Evolutionary conservation across 148 eudicot genomes (phyloP), one percentile per base, ranked within the genome.

Genomic region (Cornus suecica): DNA sequence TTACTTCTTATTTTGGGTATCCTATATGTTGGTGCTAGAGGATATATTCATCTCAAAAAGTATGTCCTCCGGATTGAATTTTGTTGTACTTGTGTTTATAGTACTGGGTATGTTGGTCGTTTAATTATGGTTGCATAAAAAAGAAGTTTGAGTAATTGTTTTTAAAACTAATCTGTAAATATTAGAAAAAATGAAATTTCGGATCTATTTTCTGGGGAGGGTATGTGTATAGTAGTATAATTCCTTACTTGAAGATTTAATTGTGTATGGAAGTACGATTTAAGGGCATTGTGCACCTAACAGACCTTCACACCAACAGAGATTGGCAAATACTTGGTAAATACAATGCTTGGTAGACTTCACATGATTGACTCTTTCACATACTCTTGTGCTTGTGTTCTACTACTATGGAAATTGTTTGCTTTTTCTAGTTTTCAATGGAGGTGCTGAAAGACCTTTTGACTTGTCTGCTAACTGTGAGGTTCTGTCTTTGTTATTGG

Each of bases 1-100:
- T 11, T 71, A n/a, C 18, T 71, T 54, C 31, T 71, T 20, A 18
- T 54, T 71, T 30, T 71, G n/a, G 64, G 65, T 29, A 26, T 56
- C 65, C 29, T 24, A 24, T 42, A 9, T 5, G 2, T 72, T 20
- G 34, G 65, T 13, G 45, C 56, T 56, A 72, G 30, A 10, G 11
- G 16, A 13, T 72, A 56, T 20, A 8, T 56, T 31, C 74, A 58
- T 72, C 8, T 31, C 22, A 10, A 65, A 72, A 11, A 72, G 15
- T 30, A 72, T 54, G 26, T 30, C 29, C 20, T 22, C 54, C 18
- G 15, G 54, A 3, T 48, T 18, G 20, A 13, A 16, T 48, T 1
- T 16, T 3, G 20, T 48, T 1, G 54, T 48, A 48, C 15, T 48
- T 4, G 15, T 48, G 54, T 2, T 11, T 1, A 1, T 48, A 48